Percentiles rank a stretch among this genome's conserved stretches.
These are phyloP conservation scores for Trichoderma harzianum DNA, from an alignment of 2,329 filamentous ascomycete species.

Conservation along the genomic window DNA sequence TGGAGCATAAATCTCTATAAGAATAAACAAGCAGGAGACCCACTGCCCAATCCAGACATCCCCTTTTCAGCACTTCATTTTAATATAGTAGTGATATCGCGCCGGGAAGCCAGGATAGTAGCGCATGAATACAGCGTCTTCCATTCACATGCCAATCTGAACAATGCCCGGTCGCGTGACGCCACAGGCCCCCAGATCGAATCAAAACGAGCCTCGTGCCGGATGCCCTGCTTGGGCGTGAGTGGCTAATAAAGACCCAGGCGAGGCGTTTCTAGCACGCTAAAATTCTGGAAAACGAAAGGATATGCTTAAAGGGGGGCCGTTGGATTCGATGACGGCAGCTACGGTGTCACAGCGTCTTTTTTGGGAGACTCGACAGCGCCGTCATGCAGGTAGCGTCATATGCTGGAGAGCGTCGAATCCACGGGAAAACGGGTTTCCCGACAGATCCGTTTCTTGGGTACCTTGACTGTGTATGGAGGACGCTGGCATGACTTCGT, in stretches of 20 bases:
- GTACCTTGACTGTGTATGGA: too few relatives aligned
- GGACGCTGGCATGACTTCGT: not conserved
- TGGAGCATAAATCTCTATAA: not conserved
- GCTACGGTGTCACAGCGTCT: not conserved
- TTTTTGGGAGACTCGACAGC: not conserved
- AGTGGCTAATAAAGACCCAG: not conserved
- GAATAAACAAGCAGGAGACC: not conserved
- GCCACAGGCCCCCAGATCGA: not conserved
- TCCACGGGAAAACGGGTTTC: not conserved
- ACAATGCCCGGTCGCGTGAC: constrained; percentile 3
- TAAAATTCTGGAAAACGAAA: not conserved
- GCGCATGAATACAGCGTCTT: not conserved
- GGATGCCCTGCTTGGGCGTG: not conserved
- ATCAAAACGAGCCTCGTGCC: not conserved
- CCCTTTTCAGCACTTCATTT: not conserved
- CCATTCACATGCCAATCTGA: not conserved
- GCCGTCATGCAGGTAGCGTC: not conserved
- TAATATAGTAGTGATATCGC: not conserved
- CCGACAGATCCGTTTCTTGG: not conserved
- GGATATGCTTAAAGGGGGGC: not conserved
- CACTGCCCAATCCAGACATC: not conserved
- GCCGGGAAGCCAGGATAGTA: not conserved
- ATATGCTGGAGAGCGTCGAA: not conserved
- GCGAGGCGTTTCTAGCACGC: not conserved
- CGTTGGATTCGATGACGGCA: constrained; percentile 1